Evolutionary conservation across 441 rosid species (phyloP).

Genomic region (Geranium incanum): DNA sequence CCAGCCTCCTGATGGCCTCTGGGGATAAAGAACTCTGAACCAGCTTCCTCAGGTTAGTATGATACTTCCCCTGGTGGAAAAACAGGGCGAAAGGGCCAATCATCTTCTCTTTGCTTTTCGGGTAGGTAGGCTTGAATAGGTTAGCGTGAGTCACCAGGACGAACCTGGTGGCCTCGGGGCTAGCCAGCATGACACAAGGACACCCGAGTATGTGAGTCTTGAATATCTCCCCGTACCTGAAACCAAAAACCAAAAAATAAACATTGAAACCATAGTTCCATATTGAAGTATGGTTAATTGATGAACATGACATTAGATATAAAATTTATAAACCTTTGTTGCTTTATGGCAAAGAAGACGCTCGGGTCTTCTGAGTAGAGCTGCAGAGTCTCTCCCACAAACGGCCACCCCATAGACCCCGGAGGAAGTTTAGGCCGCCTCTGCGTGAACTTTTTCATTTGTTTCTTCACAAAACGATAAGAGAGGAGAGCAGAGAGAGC

Average conservation of each 20-base stretch:
- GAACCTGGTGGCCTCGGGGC: constrained; percentile 76
- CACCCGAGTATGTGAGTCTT: constrained; percentile 77
- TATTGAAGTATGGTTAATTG: background rate
- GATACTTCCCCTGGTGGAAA: constrained; percentile 82
- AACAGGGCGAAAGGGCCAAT: constrained; percentile 79
- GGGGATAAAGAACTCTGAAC: constrained; percentile 60
- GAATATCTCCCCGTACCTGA: constrained; percentile 79
- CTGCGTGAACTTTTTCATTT: background rate
- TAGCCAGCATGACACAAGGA: constrained; percentile 76
- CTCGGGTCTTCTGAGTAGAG: constrained; percentile 6
- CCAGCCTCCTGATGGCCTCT: constrained; percentile 41
- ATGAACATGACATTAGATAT: background rate
- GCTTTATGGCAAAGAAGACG: constrained; percentile 1
- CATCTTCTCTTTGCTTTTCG: constrained; percentile 74
- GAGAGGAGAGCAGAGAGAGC: background rate
- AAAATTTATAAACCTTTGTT: background rate
- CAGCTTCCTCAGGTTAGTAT: constrained; percentile 53
- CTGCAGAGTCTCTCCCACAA: constrained; percentile 6
- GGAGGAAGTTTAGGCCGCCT: constrained; percentile 10
- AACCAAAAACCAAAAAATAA: background rate
- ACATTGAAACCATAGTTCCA: background rate
- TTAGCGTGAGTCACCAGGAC: constrained; percentile 73
- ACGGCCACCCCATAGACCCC: constrained; percentile 8
- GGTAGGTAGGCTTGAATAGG: constrained; percentile 89
- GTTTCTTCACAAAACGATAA: background rate